Percentiles rank a stretch among this genome's conserved stretches.
These are phyloP conservation scores for Suhomyces sp. DNA, from an alignment of 805 yeast species.

Conservation along the genomic window DNA sequence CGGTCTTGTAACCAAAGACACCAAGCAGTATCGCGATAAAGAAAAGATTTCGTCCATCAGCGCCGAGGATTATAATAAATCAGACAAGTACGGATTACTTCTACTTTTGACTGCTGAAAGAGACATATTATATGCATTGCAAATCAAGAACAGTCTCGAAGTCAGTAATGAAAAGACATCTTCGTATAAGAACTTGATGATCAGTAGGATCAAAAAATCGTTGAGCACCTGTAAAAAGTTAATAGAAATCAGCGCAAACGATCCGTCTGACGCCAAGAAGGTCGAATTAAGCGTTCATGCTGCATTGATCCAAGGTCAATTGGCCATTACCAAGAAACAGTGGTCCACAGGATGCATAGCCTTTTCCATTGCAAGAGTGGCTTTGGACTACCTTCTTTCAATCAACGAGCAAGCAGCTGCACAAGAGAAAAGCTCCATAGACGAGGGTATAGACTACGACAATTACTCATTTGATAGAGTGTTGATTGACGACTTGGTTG, in stretches of 20 bases:
- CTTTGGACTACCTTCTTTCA: slow-evolving; percentile 48
- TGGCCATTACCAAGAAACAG: slow-evolving; percentile 49
- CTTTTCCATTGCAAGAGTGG: slow-evolving; percentile 59
- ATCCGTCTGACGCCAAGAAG: slow-evolving; percentile 19
- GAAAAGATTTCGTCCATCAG: slow-evolving; percentile 47
- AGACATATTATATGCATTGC: slow-evolving; percentile 66
- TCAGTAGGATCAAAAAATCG: slow-evolving; percentile 68
- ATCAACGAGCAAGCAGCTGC: slow-evolving; percentile 3
- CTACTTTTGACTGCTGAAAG: slow-evolving; percentile 74
- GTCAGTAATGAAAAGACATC: slow-evolving; percentile 47
- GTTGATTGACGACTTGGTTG: slow-evolving; percentile 54
- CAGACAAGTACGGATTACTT: slow-evolving; percentile 54
- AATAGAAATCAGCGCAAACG: slow-evolving; percentile 38
- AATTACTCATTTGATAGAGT: slow-evolving; percentile 23
- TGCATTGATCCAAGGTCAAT: slow-evolving; percentile 53
- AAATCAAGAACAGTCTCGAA: slow-evolving; percentile 54
- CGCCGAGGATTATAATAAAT: slow-evolving; percentile 47
- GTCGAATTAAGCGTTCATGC: slow-evolving; percentile 35
- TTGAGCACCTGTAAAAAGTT: slow-evolving; percentile 43
- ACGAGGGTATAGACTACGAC: slow-evolving; percentile 17
- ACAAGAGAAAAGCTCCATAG: background rate
- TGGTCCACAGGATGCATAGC: slow-evolving; percentile 54
- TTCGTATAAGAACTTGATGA: slow-evolving; percentile 46
- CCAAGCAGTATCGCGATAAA: slow-evolving; percentile 55
- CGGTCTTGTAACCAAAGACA: slow-evolving; percentile 60